Evolutionary conservation across 1,284 basidiomycete genomes (phyloP), one percentile per base, ranked within the genome.

Genomic region (Mycena citricolor): DNA sequence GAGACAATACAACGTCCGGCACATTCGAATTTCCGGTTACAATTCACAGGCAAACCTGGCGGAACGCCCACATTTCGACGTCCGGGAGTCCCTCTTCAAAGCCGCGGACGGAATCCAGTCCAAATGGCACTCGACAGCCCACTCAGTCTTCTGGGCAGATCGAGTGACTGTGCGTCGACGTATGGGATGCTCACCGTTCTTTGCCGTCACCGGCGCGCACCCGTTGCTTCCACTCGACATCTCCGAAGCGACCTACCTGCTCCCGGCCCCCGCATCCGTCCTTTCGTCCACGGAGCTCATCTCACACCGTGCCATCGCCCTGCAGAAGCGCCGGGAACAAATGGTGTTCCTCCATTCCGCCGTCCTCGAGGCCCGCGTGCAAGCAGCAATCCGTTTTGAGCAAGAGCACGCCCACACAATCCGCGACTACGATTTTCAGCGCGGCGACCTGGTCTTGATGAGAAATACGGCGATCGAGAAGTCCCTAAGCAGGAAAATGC

Each of bases 11-110:
- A 16, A 39, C 23, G 19, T 25, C 37, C 25, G n/a, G 20, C 26
- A 39, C 19, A 39, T 77, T 24, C 31, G 57, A 0, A 73, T 76
- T 10, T 69, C 65, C 0, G 58, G 57, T 0, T 76, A 77, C 48
- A 76, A 76, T 42, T 74, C 67, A 0, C 58, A 58, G 4, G 66
- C 63, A 0, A 74, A 74, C 39, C 47, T 65, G 0, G 59, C 71
- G 0, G 68, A 76, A 45, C 39, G 59, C 0, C 40, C 52, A 3
- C 71, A 74, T 38, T 63, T 50, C 37, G 57, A 62, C 33, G 55
- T 71, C 5, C 34, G 61, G 2, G 56, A 73, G 52, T 55, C 63
- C 1, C 33, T 74, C 1, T 49, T 68, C 19, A 74, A 73, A 45
- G 60, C 64, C 4, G 52, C 48, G 7, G 57, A 60, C 1, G 66